A percentile compares a stretch with the other conserved stretches of the same genome.
Conservation (phyloP, 768 basidiomycete genomes). For the Lentinula edodes region DNA sequence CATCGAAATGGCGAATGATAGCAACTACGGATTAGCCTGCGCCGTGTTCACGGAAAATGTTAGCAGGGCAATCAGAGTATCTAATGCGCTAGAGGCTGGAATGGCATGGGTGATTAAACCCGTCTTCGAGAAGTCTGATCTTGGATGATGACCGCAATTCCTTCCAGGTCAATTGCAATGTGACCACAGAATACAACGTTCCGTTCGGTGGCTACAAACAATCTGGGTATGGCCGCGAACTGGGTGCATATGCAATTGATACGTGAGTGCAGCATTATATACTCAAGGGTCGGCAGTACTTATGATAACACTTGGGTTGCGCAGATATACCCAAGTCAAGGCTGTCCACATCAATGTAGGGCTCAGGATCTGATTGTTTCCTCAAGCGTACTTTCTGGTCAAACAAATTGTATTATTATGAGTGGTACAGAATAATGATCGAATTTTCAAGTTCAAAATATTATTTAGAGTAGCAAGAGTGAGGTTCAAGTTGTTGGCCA, state of each 20-base stretch:
- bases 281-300: neutral
- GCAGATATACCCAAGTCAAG: slow-evolving; percentile 45
- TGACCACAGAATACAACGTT: slow-evolving; percentile 34
- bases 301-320: neutral
- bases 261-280: slow-evolving; percentile 23
- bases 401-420: neutral
- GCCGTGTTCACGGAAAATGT: slow-evolving; percentile 46
- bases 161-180: slow-evolving; percentile 29
- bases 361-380: slow-evolving; percentile 14
- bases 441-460: no score
- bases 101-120: slow-evolving; percentile 43
- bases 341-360: slow-evolving; percentile 51
- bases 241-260: slow-evolving; percentile 48
- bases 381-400: no score
- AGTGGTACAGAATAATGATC: no score
- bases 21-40: slow-evolving; percentile 46
- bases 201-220: slow-evolving; percentile 66
- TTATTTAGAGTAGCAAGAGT: slow-evolving; percentile 42
- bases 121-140: neutral
- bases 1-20: slow-evolving; percentile 41
- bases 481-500: slow-evolving; percentile 29
- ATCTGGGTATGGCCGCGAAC: slow-evolving; percentile 54
- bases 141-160: slow-evolving; percentile 2
- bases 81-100: slow-evolving; percentile 61
- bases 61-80: slow-evolving; percentile 38